Base-by-base conservation (phyloP, 805 yeast genomes). In the Brettanomyces naardenensis region DNA sequence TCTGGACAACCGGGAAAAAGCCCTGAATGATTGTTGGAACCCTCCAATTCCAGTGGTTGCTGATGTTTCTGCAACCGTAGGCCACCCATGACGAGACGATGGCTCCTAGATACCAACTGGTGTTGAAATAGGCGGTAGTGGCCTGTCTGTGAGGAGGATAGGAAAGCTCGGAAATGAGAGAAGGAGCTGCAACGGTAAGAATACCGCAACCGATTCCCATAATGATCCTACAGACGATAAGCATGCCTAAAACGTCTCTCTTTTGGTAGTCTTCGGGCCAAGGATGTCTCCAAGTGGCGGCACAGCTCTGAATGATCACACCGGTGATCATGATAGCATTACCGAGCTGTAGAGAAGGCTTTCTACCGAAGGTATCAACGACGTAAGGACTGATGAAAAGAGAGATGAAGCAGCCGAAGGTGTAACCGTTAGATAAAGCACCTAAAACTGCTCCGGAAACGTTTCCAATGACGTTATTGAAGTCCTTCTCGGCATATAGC, bases 1-100 rank as follows among this genome's bases (percentile, higher is more conserved):
- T 73, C 17, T 65, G 13, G 4, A 68, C 18, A 4, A 78, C 71
- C 40, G 71, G 57, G 22, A 61, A 44, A 15, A 33, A 33, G 36
- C 67, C 73, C 54, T 75, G 80, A 20, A 73, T 42, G 39, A 62
- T 65, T 5, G 74, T 61, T 20, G 80, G 80, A 39, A 73, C 59
- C 55, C 74, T 66, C 80, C 80, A 74, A 27, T 65, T 53, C 63
- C 66, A 64, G 28, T 57, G 55, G 18, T 75, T 71, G 11, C 40
- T 25, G 19, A 62, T 44, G 22, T 52, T 46, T 41, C 61, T 54
- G 11, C 68, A 58, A 35, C 44, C 55, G 48, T 53, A 54, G 4
- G 54, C 44, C 23, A 64, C 64, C 63, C 68, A 62, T 17, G 72
- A 62, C 7, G 71, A 69, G 34, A 68, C 48, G 31, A 65, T 42